Base-by-base conservation (phyloP, 805 yeast species). In the Saturnispora besseyi region DNA sequence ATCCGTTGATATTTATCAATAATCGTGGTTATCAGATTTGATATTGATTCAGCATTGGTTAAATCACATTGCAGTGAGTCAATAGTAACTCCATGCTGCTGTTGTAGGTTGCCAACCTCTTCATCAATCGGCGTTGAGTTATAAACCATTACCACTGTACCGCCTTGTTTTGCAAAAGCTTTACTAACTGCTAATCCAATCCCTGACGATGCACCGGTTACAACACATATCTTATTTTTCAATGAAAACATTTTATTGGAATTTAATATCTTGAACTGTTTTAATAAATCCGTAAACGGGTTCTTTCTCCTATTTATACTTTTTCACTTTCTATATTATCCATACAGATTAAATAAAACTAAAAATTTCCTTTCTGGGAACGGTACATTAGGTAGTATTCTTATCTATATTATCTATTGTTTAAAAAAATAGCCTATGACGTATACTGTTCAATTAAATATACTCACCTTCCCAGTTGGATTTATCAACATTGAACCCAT, bases 131-230 rank as follows among this genome's bases (percentile, higher is more conserved):
- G 45, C 28, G 55, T 50, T 6, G 52, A 40, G 43, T 60, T 62
- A 52, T 74, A 75, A 32, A 71, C 65, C 18, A 76, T 57, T n/a
- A 63, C 65, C 55, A 73, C 56, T 36, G 55, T 61, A 8, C 75
- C 70, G 11, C 78, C 78, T 26, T 79, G 78, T 47, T 72, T 71
- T 2, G 80, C 82, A 26, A 77, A 63, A 12, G 76, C 82, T 30
- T 66, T 60, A 22, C 78, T 79, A 46, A 77, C 73, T 40, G 73
- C 74, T 26, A 70, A 70, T 2, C 83, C 84, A 53, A 79, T 78
- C 5, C 84, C 84, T 22, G 77, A 71, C 18, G 81, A 74, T 13
- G 76, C 81, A 13, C 84, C 84, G 12, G 82, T 73, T 30, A 76
- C 61, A n/a, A 73, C 55, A 11, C 74, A 73, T 5, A 63, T 66